Evolutionary conservation across 148 eudicot species (phyloP), one percentile per base, ranked within the genome.

Genomic region (Camellia lanceoleosa): DNA sequence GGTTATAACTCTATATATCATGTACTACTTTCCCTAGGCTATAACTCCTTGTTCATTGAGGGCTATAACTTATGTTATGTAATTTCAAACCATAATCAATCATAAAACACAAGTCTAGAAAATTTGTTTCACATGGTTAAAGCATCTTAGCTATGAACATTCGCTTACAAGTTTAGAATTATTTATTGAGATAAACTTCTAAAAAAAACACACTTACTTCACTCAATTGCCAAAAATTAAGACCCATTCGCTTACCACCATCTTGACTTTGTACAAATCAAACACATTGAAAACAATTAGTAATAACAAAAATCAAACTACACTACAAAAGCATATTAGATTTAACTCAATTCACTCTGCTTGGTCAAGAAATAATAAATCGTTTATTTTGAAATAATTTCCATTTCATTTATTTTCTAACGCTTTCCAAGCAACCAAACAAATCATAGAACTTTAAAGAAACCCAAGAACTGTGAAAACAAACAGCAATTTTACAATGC

Each of bases 191-290:
- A 30, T 30, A 30, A 30, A 30, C 38, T 30, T 30, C 38, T 30
- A 30, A 30, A 30, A n/a, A 63, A 19, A 18, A 59, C 30, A 47
- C 23, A 91, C 97, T 93, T 87, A 95, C 97, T 95, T 95, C 60
- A 93, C 92, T 74, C 97, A n/a, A n/a, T n/a, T 83, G 68, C 93
- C 97, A n/a, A 80, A 95, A 95, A 76, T 93, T 93, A 79, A 95
- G 87, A 74, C 99, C 99, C 99, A 95, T 93, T 44, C 97, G 74
- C 78, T 95, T 93, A 54, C 93, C 93, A 20, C 94, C 94, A 89
- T 95, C 97, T 83, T 90, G 91, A 79, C 97, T n/a, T 97, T 95
- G 88, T 82, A 88, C 54, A 78, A 85, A 63, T 42, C 58, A 69
- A 85, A 63, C 43, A 83, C 38, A 23, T 23, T 23, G 23, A 23